A percentile compares a stretch with the other conserved stretches of the same genome.
Conservation (phyloP, 2,329 filamentous ascomycete species). For the Berkeleyomyces basicola region DNA sequence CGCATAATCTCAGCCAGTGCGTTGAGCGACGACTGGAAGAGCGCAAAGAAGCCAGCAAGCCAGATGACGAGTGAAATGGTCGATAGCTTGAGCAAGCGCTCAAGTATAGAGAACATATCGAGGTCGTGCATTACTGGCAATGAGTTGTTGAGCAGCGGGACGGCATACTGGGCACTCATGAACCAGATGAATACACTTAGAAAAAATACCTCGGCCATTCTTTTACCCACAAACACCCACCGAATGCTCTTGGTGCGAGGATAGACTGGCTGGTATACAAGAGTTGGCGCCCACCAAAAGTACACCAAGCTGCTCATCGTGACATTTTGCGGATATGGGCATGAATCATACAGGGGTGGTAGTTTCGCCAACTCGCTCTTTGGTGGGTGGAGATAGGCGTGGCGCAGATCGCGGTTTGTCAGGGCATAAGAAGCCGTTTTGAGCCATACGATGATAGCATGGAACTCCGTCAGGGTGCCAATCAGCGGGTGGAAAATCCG, state of each 20-base stretch:
- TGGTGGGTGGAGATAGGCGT: constrained; percentile 68
- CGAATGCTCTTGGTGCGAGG: constrained; percentile 67
- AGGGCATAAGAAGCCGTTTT: constrained; percentile 94
- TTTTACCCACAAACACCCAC: constrained; percentile 77
- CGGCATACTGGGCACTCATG: constrained; percentile 82
- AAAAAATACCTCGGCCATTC: constrained; percentile 58
- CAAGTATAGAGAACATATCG: constrained; percentile 64
- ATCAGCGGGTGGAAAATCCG: constrained; percentile 86
- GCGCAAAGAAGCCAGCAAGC: constrained; percentile 91
- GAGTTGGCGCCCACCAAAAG: constrained; percentile 95
- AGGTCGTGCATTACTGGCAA: constrained; percentile 71
- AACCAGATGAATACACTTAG: constrained; percentile 90
- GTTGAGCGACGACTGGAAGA: constrained; percentile 89
- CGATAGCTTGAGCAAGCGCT: constrained; percentile 83
- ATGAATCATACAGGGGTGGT: constrained; percentile 65
- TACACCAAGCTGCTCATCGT: constrained; percentile 76
- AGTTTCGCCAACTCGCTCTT: constrained; percentile 50
- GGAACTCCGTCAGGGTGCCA: constrained; percentile 75
- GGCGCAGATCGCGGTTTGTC: constrained; percentile 86
- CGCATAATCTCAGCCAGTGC: constrained; percentile 75
- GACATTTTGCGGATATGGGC: constrained; percentile 83
- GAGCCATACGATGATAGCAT: constrained; percentile 89
- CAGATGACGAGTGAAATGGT: constrained; percentile 93
- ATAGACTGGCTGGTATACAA: constrained; percentile 94
- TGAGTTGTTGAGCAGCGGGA: constrained; percentile 77